A percentile compares a stretch with the other conserved stretches of the same genome.
phyloP scores from a whole-genome alignment of 768 basidiomycete species.

The Termitomyces sp. region DNA sequence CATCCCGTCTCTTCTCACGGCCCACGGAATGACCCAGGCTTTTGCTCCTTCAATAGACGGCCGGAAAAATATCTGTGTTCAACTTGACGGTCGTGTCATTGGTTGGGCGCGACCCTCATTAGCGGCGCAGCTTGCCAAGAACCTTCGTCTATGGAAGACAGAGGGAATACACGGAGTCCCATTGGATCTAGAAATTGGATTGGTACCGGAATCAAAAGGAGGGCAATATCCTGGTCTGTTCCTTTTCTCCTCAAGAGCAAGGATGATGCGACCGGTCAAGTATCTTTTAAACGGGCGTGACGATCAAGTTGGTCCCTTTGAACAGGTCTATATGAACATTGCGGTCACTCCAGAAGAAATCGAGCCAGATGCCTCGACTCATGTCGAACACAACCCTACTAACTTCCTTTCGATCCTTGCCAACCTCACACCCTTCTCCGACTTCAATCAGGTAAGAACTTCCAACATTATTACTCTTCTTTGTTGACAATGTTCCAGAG shows the following conservation, averaged over 20 bases:
- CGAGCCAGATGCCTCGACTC: constrained; percentile 68
- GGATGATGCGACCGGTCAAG: constrained; percentile 99
- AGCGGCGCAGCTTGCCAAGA: constrained; percentile 75
- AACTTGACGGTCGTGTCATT: constrained; percentile 92
- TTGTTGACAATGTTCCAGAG: constrained; percentile 38
- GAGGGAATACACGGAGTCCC: constrained; percentile 79
- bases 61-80: constrained; percentile 75
- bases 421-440: constrained; percentile 97
- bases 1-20: constrained; percentile 74
- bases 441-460: constrained; percentile 88
- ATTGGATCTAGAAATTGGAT: constrained; percentile 90
- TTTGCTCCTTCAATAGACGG: constrained; percentile 82
- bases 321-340: constrained; percentile 99
- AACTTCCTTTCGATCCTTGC: constrained; percentile 96
- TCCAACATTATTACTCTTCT: constrained; percentile 9
- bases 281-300: constrained; percentile 80
- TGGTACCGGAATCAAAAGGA: constrained; percentile 82
- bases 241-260: constrained; percentile 77
- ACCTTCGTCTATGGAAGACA: constrained; percentile 92
- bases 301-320: constrained; percentile 93
- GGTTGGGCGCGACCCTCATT: constrained; percentile 83
- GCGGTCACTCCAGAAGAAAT: constrained; percentile 89
- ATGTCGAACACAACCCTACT: constrained; percentile 92
- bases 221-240: constrained; percentile 97
- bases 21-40: constrained; percentile 92